Conservation (phyloP, 768 basidiomycete species). For the Suillus weaverae region DNA sequence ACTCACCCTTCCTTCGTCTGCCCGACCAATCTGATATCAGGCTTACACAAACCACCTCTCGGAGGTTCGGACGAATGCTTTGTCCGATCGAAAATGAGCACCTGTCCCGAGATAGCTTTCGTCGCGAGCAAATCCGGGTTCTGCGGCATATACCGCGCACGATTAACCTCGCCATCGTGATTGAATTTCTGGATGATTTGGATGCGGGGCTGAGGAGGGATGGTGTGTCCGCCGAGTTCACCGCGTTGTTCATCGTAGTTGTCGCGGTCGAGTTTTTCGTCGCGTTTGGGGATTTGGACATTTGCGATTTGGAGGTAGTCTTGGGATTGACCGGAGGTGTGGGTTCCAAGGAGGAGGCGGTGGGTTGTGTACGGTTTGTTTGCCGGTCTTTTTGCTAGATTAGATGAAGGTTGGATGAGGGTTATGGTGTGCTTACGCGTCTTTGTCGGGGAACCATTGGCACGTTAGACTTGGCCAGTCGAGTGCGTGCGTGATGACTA, state of each 20-base stretch:
- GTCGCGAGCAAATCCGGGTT: conserved; percentile 97
- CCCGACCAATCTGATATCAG: conserved; percentile 88
- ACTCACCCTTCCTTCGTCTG: conserved; percentile 92
- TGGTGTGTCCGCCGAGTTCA: conserved; percentile 90
- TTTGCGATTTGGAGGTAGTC: conserved; percentile 96
- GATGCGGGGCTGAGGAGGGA: conserved; percentile 82
- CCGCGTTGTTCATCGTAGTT: conserved; percentile 92
- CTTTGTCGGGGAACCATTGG: conserved; percentile 98
- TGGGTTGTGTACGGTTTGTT: conserved; percentile 95
- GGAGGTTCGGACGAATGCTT: conserved; percentile 95
- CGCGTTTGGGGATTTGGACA: conserved; percentile 88
- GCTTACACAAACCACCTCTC: conserved; percentile 78
- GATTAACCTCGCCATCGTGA: conserved; percentile 93
- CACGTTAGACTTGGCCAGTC: conserved; percentile 98
- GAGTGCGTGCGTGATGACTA: conserved; percentile 95
- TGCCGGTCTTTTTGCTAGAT: conserved; percentile 54
- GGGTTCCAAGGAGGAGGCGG: conserved; percentile 92
- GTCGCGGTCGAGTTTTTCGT: conserved; percentile 73
- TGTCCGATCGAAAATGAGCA: conserved; percentile 94
- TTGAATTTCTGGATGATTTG: conserved; percentile 93
- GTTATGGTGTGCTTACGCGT: conserved; percentile 61
- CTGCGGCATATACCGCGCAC: conserved; percentile 99
- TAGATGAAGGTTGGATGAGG: conserved; percentile 1
- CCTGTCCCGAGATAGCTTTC: conserved; percentile 88
- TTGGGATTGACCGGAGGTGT: conserved; percentile 92